Evolutionary conservation across 352 stramenopile genomes (phyloP).

Genomic region (Pythium scleroteichum): DNA sequence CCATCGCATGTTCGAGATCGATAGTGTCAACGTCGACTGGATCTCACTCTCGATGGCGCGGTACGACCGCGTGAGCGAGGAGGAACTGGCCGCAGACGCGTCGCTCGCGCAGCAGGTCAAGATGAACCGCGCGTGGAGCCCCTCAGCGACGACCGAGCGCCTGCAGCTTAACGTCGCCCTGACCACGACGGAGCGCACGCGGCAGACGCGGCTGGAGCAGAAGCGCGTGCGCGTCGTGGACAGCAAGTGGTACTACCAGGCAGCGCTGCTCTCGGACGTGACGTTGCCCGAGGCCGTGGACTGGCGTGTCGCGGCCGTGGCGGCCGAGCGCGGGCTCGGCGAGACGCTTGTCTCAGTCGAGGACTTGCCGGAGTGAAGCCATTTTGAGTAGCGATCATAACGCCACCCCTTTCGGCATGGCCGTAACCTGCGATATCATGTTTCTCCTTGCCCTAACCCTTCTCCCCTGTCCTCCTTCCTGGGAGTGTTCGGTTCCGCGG

Average conservation of each 20-base stretch:
- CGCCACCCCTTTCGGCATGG: too few species aligned
- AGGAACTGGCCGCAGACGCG: slow-evolving; percentile 7
- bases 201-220: slow-evolving; percentile 10
- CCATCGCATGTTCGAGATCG: slow-evolving; percentile 21
- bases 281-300: slow-evolving; percentile 13
- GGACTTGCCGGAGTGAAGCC: not conserved
- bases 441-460: too few species aligned
- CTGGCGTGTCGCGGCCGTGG: slow-evolving; percentile 19
- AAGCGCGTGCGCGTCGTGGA: slow-evolving; percentile 22
- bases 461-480: too few species aligned
- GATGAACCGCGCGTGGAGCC: slow-evolving; percentile 19
- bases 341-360: slow-evolving; percentile 15
- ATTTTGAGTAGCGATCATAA: not conserved
- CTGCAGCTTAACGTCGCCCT: slow-evolving; percentile 23
- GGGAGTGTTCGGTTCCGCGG: too few species aligned
- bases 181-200: slow-evolving; percentile 17
- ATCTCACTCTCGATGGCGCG: slow-evolving; percentile 9
- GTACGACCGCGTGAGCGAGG: slow-evolving; percentile 18
- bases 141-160: slow-evolving; percentile 18
- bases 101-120: slow-evolving; percentile 22
- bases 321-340: slow-evolving; percentile 18
- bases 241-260: slow-evolving; percentile 22
- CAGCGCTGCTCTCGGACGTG: slow-evolving; percentile 18
- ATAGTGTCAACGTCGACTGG: slow-evolving; percentile 10
- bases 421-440: too few species aligned